phyloP scores from a whole-genome alignment of 768 basidiomycete genomes.

The Fomitopsis serialis region DNA sequence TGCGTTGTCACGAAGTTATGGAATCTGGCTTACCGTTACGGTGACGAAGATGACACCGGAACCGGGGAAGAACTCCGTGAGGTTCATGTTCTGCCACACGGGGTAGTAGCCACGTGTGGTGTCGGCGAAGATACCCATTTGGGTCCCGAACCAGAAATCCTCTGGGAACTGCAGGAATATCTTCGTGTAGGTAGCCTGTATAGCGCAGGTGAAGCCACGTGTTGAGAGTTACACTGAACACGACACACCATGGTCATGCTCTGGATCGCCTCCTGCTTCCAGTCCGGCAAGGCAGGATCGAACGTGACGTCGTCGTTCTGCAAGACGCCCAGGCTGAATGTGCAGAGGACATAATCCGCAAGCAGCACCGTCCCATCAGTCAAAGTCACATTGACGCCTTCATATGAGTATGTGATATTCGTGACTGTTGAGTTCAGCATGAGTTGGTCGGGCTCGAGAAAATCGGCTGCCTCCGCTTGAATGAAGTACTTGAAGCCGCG shows the following conservation, averaged over 20 bases:
- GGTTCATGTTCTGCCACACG: constrained; percentile 64
- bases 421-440: constrained; percentile 46
- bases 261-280: constrained; percentile 61
- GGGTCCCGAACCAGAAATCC: constrained; percentile 54
- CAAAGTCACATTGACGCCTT: constrained; percentile 45
- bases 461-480: constrained; percentile 51
- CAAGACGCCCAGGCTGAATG: constrained; percentile 65
- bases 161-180: constrained; percentile 60
- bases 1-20: neutral
- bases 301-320: constrained; percentile 58
- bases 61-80: constrained; percentile 51
- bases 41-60: constrained; percentile 54
- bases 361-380: constrained; percentile 36
- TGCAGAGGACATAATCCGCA: constrained; percentile 55
- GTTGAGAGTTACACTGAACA: neutral
- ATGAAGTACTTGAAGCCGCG: constrained; percentile 55
- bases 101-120: constrained; percentile 55
- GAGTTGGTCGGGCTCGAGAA: constrained; percentile 41
- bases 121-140: constrained; percentile 58
- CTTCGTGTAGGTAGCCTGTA: constrained; percentile 55
- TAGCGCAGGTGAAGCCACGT: constrained; percentile 4
- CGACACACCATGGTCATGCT: constrained; percentile 51
- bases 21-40: constrained; percentile 31
- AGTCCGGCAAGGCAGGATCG: constrained; percentile 48
- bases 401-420: constrained; percentile 37